Percentiles rank a stretch among this genome's conserved stretches.
Evolutionary conservation across 305 asterid species (phyloP).

Genomic region (Fraxinus greggii): DNA sequence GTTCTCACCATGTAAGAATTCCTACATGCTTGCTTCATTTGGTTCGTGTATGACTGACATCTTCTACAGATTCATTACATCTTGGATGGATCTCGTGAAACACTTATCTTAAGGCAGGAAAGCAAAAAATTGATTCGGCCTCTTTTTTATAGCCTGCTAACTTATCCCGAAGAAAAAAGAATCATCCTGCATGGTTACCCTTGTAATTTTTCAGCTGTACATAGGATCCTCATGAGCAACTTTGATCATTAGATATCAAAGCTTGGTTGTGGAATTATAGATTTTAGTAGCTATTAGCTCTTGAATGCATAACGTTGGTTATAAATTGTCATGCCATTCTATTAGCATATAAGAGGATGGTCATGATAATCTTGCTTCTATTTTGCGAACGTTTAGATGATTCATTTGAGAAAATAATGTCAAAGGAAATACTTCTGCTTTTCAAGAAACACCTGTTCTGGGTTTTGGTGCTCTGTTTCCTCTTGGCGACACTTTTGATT

Average conservation of each 20-base stretch:
- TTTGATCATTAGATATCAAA: slow-evolving; percentile 9
- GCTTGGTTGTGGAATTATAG: background rate
- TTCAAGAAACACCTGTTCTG: background rate
- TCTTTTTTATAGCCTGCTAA: background rate
- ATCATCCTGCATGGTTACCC: background rate
- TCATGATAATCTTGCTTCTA: slow-evolving; percentile 20
- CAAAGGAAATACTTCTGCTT: slow-evolving; percentile 5
- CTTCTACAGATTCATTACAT: background rate
- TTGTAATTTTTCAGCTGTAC: background rate
- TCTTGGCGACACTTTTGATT: slow-evolving; percentile 11
- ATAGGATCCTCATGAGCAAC: background rate
- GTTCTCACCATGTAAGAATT: background rate
- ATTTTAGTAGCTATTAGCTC: slow-evolving; percentile 4
- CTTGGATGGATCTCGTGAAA: background rate
- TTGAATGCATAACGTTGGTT: background rate
- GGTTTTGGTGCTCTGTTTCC: background rate
- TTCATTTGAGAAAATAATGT: slow-evolving; percentile 12
- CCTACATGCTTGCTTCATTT: background rate
- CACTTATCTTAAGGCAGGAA: background rate
- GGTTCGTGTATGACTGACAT: slow-evolving; percentile 2
- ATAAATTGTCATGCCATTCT: background rate
- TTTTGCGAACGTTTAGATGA: slow-evolving; percentile 8
- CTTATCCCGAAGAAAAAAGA: background rate
- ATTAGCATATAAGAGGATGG: slow-evolving; percentile 5
- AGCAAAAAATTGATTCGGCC: background rate